phyloP scores from a whole-genome alignment of 345 rosid genomes.

The Pistacia atlantica region DNA sequence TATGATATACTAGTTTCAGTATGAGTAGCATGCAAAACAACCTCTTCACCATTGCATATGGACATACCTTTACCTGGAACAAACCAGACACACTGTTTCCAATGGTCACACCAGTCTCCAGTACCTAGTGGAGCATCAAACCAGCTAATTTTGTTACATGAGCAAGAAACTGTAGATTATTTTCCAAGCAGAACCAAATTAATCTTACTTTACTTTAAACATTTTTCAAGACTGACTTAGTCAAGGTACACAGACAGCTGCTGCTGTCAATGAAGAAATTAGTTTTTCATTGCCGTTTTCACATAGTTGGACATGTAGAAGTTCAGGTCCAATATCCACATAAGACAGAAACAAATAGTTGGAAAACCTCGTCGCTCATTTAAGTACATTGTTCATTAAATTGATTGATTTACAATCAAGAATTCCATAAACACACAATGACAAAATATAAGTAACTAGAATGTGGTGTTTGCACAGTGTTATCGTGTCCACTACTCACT shows the following conservation, averaged over 20 bases:
- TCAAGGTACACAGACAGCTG: background rate
- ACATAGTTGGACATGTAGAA: background rate
- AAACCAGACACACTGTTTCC: conserved; percentile 99
- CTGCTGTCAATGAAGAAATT: background rate
- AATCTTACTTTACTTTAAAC: background rate
- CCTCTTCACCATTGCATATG: conserved; percentile 55
- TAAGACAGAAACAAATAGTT: background rate
- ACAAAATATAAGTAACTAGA: background rate
- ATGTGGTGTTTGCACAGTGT: background rate
- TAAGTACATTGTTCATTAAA: conserved; percentile 12
- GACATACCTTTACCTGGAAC: conserved; percentile 56
- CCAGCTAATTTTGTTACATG: conserved; percentile 19
- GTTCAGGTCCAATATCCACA: conserved; percentile 1
- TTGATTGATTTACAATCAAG: conserved; percentile 10
- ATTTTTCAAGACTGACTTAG: background rate
- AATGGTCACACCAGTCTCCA: conserved; percentile 90
- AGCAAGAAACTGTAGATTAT: background rate
- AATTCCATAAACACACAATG: background rate
- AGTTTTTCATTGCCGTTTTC: background rate
- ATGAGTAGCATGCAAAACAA: conserved; percentile 66
- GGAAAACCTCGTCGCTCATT: background rate
- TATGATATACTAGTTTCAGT: conserved; percentile 63
- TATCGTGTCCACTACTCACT: conserved; percentile 37
- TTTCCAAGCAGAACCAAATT: background rate
- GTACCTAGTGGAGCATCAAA: conserved; percentile 50